Conservation (phyloP, 2,329 filamentous ascomycete species). For the Lachnellula willkommii region DNA sequence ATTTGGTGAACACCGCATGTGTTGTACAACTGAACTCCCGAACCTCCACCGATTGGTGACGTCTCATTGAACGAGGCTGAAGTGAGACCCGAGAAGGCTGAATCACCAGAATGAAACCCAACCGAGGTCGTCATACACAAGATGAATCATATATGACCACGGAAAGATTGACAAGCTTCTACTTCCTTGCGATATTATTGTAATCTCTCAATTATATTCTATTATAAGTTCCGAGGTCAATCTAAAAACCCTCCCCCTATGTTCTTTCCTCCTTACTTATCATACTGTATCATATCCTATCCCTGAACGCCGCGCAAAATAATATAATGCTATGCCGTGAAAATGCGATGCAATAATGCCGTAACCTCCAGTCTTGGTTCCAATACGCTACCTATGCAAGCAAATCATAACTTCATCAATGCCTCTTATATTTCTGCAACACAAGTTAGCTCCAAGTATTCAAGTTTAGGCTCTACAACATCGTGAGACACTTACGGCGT, state of each 20-base stretch:
- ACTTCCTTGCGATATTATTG: too few species aligned
- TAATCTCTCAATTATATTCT: background rate
- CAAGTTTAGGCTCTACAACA: background rate
- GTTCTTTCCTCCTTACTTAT: background rate
- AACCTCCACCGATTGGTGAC: background rate
- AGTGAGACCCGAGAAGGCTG: background rate
- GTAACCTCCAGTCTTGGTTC: background rate
- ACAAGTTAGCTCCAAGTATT: background rate
- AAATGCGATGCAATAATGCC: background rate
- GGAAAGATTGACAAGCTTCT: too few species aligned
- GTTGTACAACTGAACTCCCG: background rate
- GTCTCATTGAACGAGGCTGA: background rate
- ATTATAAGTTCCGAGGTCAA: background rate
- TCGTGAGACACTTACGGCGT: constrained; percentile 71
- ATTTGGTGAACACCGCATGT: background rate
- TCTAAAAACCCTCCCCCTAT: background rate
- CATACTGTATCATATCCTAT: background rate
- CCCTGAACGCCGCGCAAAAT: constrained; percentile 2
- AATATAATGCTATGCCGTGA: background rate
- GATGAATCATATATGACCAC: background rate
- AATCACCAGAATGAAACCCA: background rate
- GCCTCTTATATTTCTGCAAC: constrained; percentile 34
- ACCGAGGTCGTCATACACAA: background rate
- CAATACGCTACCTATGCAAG: constrained; percentile 14
- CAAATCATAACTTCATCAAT: constrained; percentile 25